Percentiles rank a stretch among this genome's conserved stretches.
Evolutionary conservation across 2,329 filamentous ascomycete genomes (phyloP).

Genomic region (Dactylellina parvicollis): DNA sequence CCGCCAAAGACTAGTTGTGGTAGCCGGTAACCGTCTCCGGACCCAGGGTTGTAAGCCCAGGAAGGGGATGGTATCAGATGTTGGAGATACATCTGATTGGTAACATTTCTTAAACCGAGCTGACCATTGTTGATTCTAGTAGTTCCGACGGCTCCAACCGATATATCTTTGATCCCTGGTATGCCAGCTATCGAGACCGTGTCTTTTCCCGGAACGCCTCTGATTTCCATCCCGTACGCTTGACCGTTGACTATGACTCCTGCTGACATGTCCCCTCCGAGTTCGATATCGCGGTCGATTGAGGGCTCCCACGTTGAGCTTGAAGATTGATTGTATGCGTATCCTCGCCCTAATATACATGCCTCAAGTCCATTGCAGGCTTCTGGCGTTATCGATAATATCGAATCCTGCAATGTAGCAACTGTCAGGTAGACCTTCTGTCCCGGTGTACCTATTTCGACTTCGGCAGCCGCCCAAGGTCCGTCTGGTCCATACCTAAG

Average conservation of each 20-base stretch:
- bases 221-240: slow-evolving; percentile 47
- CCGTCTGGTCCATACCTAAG: slow-evolving; percentile 49
- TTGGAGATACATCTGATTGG: slow-evolving; percentile 41
- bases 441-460: slow-evolving; percentile 33
- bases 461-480: slow-evolving; percentile 44
- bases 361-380: slow-evolving; percentile 22
- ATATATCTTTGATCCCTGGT: slow-evolving; percentile 27
- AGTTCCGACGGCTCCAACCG: slow-evolving; percentile 30
- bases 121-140: slow-evolving; percentile 46
- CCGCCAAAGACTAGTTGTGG: slow-evolving; percentile 49
- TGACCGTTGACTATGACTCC: slow-evolving; percentile 38
- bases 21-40: slow-evolving; percentile 16
- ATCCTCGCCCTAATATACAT: slow-evolving; percentile 39
- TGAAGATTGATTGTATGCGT: slow-evolving; percentile 31
- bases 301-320: slow-evolving; percentile 36
- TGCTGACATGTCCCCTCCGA: slow-evolving; percentile 40
- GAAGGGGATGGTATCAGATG: slow-evolving; percentile 44
- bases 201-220: slow-evolving; percentile 27
- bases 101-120: slow-evolving; percentile 44
- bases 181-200: slow-evolving; percentile 40
- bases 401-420: slow-evolving; percentile 38
- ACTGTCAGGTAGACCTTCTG: slow-evolving; percentile 53
- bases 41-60: slow-evolving; percentile 48
- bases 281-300: slow-evolving; percentile 33
- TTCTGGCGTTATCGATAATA: slow-evolving; percentile 47